Evolutionary conservation across 306 rosid species (phyloP).

Genomic region (Leucaena leucocephala): DNA sequence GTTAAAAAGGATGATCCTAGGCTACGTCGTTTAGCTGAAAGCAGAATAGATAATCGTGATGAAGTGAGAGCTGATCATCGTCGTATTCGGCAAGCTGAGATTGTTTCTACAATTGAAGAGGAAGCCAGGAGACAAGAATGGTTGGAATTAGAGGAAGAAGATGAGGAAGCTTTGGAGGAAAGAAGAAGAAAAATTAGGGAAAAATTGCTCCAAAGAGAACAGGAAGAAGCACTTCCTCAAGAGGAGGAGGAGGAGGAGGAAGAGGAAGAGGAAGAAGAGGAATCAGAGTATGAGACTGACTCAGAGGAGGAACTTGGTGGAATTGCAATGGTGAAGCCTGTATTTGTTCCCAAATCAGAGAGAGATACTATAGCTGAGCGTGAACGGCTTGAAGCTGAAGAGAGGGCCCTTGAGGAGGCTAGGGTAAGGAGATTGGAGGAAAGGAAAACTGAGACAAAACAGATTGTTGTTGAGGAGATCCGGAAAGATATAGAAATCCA

Average conservation of each 20-base stretch:
- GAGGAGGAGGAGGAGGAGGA: conserved; percentile 76
- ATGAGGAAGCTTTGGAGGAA: conserved; percentile 78
- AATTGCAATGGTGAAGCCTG: conserved; percentile 92
- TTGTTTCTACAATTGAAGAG: conserved; percentile 87
- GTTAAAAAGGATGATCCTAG: conserved; percentile 78
- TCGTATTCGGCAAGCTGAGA: conserved; percentile 91
- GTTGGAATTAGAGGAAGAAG: conserved; percentile 79
- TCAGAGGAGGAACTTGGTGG: conserved; percentile 87
- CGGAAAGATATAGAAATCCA: conserved; percentile 86
- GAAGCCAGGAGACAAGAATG: conserved; percentile 89
- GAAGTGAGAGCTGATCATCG: conserved; percentile 92
- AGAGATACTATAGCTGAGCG: conserved; percentile 95
- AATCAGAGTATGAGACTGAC: conserved; percentile 90
- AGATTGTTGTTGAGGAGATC: conserved; percentile 92
- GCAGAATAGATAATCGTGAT: conserved; percentile 82
- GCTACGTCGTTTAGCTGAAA: conserved; percentile 79
- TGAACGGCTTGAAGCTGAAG: conserved; percentile 91
- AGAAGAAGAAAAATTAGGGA: conserved; percentile 76
- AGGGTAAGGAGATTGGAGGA: conserved; percentile 78
- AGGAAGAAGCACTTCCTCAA: conserved; percentile 73
- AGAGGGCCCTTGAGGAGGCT: conserved; percentile 72
- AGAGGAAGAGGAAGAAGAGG: conserved; percentile 80
- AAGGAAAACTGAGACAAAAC: conserved; percentile 84
- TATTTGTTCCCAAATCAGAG: conserved; percentile 91
- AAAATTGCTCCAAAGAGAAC: conserved; percentile 80